phyloP scores from a whole-genome alignment of 345 rosid genomes.

The Citrus reticulata region DNA sequence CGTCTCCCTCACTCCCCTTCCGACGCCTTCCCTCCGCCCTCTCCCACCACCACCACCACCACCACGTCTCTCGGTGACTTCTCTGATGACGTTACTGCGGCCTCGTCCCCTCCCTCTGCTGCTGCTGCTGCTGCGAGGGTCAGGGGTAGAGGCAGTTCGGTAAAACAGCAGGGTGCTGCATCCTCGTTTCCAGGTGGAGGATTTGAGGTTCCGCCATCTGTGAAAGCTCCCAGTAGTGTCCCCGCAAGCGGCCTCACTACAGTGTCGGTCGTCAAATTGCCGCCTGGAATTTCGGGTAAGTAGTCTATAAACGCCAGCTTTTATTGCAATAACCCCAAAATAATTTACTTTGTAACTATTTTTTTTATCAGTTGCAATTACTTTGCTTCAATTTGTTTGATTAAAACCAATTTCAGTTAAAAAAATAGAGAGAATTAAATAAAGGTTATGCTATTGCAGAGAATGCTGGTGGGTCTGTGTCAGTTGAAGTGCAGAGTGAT shows the following conservation, averaged over 20 bases:
- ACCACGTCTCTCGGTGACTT: slow-evolving; percentile 12
- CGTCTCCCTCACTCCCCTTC: slow-evolving; percentile 20
- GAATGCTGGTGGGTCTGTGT: slow-evolving; percentile 35
- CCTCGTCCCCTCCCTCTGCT: slow-evolving; percentile 25
- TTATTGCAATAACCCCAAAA: background rate
- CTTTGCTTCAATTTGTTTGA: background rate
- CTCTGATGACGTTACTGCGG: slow-evolving; percentile 29
- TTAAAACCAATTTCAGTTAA: too few species aligned
- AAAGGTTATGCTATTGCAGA: slow-evolving; percentile 32
- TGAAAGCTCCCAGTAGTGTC: slow-evolving; percentile 52
- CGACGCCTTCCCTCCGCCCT: slow-evolving; percentile 1
- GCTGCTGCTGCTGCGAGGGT: background rate
- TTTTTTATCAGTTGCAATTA: too few species aligned
- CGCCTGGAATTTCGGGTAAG: slow-evolving; percentile 57
- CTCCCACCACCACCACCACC: slow-evolving; percentile 3
- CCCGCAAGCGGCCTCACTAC: slow-evolving; percentile 65
- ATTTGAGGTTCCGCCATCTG: slow-evolving; percentile 11
- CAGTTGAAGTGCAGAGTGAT: slow-evolving; percentile 49
- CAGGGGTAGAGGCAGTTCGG: slow-evolving; percentile 32
- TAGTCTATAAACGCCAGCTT: background rate
- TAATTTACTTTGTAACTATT: background rate
- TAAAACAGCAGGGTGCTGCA: slow-evolving; percentile 15
- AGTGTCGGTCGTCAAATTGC: slow-evolving; percentile 62
- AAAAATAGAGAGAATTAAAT: background rate
- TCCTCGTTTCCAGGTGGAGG: slow-evolving; percentile 20